Evolutionary conservation across 2,329 filamentous ascomycete species (phyloP).

Genomic region (Hypomyces perniciosus): DNA sequence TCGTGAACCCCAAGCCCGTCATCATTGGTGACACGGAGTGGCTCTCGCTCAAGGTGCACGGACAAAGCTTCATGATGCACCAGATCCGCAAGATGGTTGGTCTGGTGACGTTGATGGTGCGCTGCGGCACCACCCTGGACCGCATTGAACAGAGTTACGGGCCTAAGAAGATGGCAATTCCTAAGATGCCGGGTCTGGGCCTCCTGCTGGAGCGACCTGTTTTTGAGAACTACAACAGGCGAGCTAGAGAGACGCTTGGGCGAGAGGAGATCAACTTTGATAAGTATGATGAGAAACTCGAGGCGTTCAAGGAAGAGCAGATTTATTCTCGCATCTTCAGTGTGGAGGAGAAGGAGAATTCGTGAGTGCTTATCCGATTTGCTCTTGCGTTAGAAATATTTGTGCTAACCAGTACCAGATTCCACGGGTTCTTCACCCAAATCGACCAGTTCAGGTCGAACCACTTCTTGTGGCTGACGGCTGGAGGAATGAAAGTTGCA

Average conservation of each 20-base stretch:
- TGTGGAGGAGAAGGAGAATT: constrained; percentile 79
- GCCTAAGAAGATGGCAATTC: constrained; percentile 70
- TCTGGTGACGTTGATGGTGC: constrained; percentile 77
- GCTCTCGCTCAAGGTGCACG: constrained; percentile 92
- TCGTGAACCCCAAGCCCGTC: constrained; percentile 67
- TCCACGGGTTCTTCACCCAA: constrained; percentile 73
- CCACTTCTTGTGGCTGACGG: constrained; percentile 70
- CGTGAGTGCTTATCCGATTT: constrained; percentile 50
- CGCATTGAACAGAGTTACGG: constrained; percentile 72
- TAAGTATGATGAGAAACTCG: constrained; percentile 70
- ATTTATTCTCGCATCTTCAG: constrained; percentile 91
- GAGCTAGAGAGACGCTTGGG: constrained; percentile 56
- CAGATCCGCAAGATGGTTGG: constrained; percentile 99
- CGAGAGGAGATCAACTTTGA: constrained; percentile 71
- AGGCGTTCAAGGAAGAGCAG: constrained; percentile 82
- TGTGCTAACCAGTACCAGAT: constrained; percentile 39
- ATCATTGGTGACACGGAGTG: constrained; percentile 90
- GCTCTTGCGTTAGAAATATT: background rate
- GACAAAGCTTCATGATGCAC: constrained; percentile 99
- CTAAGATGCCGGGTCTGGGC: constrained; percentile 86
- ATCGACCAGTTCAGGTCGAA: constrained; percentile 67
- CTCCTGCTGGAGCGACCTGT: constrained; percentile 85
- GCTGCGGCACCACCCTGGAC: constrained; percentile 69
- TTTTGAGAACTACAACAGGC: constrained; percentile 81
- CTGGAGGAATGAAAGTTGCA: constrained; percentile 58